These are phyloP conservation scores for Arachnomyces sp. DNA, from an alignment of 2,329 filamentous ascomycete species.

Conservation along the genomic window DNA sequence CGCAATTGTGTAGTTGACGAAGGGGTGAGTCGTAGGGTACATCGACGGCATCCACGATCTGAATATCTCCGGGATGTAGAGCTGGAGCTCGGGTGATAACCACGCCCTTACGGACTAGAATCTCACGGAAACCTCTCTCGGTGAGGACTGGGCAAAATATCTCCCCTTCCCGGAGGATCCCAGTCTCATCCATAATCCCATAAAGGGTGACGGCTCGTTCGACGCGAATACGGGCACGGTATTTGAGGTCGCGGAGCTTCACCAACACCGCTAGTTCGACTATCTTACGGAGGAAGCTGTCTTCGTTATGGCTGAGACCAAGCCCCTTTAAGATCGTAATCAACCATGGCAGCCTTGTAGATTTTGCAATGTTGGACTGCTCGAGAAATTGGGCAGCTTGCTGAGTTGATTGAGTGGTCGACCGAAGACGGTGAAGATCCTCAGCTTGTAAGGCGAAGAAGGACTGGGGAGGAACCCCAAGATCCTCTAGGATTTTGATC, in stretches of 20 bases:
- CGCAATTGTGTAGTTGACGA: constrained; percentile 57
- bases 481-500: constrained; percentile 80
- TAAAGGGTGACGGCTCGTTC: constrained; percentile 65
- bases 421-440: constrained; percentile 53
- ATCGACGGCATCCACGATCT: constrained; percentile 51
- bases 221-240: constrained; percentile 67
- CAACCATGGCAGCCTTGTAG: constrained; percentile 53
- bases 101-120: constrained; percentile 34
- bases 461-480: constrained; percentile 49
- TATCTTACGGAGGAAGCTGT: constrained; percentile 60
- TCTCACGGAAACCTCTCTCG: constrained; percentile 21
- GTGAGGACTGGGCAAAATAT: constrained; percentile 56
- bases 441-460: constrained; percentile 58
- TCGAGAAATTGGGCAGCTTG: constrained; percentile 62
- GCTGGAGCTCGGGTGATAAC: constrained; percentile 72
- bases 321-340: constrained; percentile 51
- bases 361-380: constrained; percentile 51
- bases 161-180: constrained; percentile 55
- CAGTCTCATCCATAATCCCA: constrained; percentile 76
- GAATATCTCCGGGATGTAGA: constrained; percentile 73
- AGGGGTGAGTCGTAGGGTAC: constrained; percentile 56
- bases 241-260: constrained; percentile 65
- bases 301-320: constrained; percentile 56
- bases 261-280: constrained; percentile 63
- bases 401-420: constrained; percentile 48